Evolutionary conservation across 2,329 filamentous ascomycete species (phyloP).

Genomic region (Leptographium flavum): DNA sequence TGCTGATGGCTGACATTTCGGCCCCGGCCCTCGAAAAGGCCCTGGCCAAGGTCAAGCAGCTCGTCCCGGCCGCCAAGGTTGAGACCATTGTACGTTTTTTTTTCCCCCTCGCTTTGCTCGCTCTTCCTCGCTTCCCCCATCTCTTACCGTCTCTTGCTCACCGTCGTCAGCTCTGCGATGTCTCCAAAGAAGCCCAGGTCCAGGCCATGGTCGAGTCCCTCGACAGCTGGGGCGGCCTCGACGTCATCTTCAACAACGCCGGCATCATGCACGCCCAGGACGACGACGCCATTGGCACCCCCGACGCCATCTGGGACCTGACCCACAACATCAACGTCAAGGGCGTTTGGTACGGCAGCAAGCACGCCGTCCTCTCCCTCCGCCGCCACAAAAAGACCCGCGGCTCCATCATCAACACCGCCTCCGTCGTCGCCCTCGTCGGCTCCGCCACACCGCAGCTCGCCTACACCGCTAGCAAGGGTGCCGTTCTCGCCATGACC

Average conservation of each 20-base stretch:
- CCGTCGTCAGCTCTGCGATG: constrained; percentile 44
- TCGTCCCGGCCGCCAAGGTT: constrained; percentile 50
- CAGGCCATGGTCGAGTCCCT: constrained; percentile 58
- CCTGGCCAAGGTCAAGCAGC: constrained; percentile 56
- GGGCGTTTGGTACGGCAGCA: constrained; percentile 93
- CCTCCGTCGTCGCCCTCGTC: constrained; percentile 75
- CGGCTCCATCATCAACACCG: constrained; percentile 83
- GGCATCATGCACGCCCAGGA: constrained; percentile 89
- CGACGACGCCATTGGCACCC: constrained; percentile 67
- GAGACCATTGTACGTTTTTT: constrained; percentile 36
- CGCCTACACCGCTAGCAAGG: constrained; percentile 89
- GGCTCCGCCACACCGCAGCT: constrained; percentile 79
- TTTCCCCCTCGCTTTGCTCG: background rate
- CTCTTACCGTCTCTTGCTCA: background rate
- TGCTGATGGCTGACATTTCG: constrained; percentile 79
- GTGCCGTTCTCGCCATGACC: constrained; percentile 79
- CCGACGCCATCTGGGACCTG: constrained; percentile 85
- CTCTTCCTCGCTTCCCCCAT: background rate
- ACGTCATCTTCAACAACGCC: constrained; percentile 95
- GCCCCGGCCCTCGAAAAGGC: constrained; percentile 64
- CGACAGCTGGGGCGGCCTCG: constrained; percentile 75
- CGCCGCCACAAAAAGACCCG: constrained; percentile 65
- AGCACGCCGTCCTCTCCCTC: constrained; percentile 74
- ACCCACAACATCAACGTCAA: constrained; percentile 94
- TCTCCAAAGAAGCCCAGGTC: constrained; percentile 73